Evolutionary conservation across 2,329 filamentous ascomycete species (phyloP).

Genomic region (Fusarium albosuccineum): DNA sequence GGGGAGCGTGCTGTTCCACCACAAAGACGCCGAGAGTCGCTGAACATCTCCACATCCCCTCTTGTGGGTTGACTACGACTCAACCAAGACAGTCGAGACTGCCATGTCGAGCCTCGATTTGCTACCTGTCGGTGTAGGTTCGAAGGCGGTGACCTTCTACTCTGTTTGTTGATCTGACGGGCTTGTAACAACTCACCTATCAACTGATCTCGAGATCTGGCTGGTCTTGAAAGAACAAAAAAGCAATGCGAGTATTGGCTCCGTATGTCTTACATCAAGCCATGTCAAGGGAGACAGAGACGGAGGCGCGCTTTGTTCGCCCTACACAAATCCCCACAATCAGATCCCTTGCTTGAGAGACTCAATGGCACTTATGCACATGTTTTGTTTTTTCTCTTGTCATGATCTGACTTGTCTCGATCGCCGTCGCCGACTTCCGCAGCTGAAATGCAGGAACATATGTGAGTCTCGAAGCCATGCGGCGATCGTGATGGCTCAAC

Average conservation of each 20-base stretch:
- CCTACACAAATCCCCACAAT: neutral
- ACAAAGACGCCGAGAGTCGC: slow-evolving; percentile 22
- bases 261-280: slow-evolving; percentile 14
- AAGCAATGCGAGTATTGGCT: neutral
- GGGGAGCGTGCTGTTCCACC: slow-evolving; percentile 17
- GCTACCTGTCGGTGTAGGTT: slow-evolving; percentile 20
- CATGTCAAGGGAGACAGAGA: slow-evolving; percentile 22
- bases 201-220: slow-evolving; percentile 9
- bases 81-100: neutral
- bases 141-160: slow-evolving; percentile 3
- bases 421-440: slow-evolving; percentile 4
- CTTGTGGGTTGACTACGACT: slow-evolving; percentile 6
- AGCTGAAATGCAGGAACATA: slow-evolving; percentile 7
- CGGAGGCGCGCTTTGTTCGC: slow-evolving; percentile 6
- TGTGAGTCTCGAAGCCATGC: slow-evolving; percentile 4
- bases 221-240: slow-evolving; percentile 3
- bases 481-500: slow-evolving; percentile 2
- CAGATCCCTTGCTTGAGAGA: slow-evolving; percentile 23
- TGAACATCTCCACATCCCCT: slow-evolving; percentile 10
- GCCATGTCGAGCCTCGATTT: slow-evolving; percentile 15
- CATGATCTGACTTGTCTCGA: neutral
- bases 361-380: neutral
- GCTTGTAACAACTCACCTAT: slow-evolving; percentile 23
- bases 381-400: neutral
- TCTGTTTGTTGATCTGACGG: neutral